Evolutionary conservation across 23 red algal genomes (phyloP), one percentile per base, ranked within the genome.

Genomic region (Gracilaria vermiculophylla): DNA sequence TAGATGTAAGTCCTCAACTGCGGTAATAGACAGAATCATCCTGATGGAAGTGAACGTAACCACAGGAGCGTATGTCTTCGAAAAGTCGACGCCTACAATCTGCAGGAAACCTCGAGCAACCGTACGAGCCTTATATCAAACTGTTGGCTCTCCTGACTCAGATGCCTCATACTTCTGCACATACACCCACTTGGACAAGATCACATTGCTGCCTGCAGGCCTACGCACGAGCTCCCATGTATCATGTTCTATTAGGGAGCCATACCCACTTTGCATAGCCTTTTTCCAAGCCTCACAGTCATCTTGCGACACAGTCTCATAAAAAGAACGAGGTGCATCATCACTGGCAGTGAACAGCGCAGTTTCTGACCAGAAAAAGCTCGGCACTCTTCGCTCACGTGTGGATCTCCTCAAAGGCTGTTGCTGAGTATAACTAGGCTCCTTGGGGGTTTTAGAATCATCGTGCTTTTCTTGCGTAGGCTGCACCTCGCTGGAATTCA

Each of bases 231-330:
- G 25, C 25, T 62, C 53, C 78, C 78, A 65, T 64, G 78, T 82
- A 33, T 82, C 78, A 82, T 82, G 53, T 12, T 82, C 78, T 40
- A 82, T 82, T 21, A 82, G 33, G 3, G 78, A 82, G 32, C 65
- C 39, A 24, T 53, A 78, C 52, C 27, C 73, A 78, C 3, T 56
- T 6, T 29, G 1, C 73, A 78, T 51, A 5, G 78, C 53, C 54
- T 82, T 82, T 20, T 44, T 66, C 32, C 78, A 65, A 2, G 53
- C 58, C 34, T 82, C 20, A 25, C 45, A 62, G n/a, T 62, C 78
- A 32, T 28, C 13, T 5, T 55, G 53, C 11, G 78, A 65, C 57
- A 82, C 7, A 7, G 53, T 55, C 12, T 82, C 78, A 39, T 1
- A 2, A 65, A 48, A 65, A 25, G 78, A 78, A 1, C 45, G 54